phyloP scores from a whole-genome alignment of 352 stramenopile species.

The Pythium apleroticum region DNA sequence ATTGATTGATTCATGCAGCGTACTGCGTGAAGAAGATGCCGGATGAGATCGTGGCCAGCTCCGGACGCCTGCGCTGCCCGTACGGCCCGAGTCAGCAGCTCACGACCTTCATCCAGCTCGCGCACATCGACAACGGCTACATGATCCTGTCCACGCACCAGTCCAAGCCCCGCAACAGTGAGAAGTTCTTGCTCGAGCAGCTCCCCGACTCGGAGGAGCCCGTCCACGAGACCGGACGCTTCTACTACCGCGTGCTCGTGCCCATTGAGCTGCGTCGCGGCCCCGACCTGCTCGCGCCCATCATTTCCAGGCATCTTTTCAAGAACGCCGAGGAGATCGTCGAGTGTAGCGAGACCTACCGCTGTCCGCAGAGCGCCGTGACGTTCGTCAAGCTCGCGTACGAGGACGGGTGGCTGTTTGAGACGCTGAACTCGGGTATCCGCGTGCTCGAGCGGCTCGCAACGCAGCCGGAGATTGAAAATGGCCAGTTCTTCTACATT shows the following conservation, averaged over 20 bases:
- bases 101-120: constrained; percentile 71
- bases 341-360: constrained; percentile 64
- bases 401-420: constrained; percentile 81
- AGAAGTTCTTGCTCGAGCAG: constrained; percentile 35
- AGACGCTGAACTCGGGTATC: constrained; percentile 81
- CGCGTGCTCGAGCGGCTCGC: constrained; percentile 68
- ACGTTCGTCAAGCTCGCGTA: constrained; percentile 84
- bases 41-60: constrained; percentile 66
- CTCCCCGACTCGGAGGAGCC: constrained; percentile 39
- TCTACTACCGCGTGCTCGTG: constrained; percentile 79
- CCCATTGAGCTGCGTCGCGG: constrained; percentile 71
- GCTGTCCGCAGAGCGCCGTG: constrained; percentile 68
- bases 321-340: constrained; percentile 86
- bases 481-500: constrained; percentile 84
- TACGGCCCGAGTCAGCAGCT: constrained; percentile 50
- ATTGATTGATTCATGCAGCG: constrained; percentile 22
- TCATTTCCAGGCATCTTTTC: constrained; percentile 65
- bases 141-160: constrained; percentile 66
- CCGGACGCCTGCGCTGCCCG: constrained; percentile 55
- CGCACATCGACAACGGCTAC: constrained; percentile 67
- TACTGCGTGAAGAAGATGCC: constrained; percentile 81
- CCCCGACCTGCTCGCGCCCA: constrained; percentile 67
- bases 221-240: constrained; percentile 41
- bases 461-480: constrained; percentile 59
- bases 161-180: constrained; percentile 7